phyloP scores from a whole-genome alignment of 2,329 filamentous ascomycete genomes.

The Ophiosphaerella narmari region DNA sequence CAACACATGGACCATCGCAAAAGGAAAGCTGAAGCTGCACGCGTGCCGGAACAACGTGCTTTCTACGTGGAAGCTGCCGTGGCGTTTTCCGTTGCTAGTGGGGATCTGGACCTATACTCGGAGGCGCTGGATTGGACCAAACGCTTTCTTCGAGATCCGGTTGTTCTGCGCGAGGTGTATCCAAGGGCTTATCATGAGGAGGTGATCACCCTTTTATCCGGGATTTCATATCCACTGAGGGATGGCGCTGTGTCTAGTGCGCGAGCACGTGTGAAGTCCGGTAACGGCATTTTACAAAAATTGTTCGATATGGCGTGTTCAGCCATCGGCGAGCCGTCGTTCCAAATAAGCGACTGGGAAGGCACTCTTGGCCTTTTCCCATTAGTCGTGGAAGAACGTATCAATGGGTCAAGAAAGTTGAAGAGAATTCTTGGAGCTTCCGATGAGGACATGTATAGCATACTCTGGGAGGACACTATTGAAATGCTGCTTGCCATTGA shows the following conservation, averaged over 20 bases:
- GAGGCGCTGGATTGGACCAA: slow-evolving; percentile 43
- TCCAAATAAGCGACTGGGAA: slow-evolving; percentile 30
- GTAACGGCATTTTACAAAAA: slow-evolving; percentile 32
- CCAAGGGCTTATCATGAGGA: neutral
- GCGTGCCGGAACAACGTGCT: slow-evolving; percentile 36
- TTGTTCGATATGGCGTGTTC: slow-evolving; percentile 37
- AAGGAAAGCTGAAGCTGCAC: slow-evolving; percentile 16
- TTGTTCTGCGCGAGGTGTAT: slow-evolving; percentile 6
- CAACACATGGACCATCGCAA: neutral
- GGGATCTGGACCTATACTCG: slow-evolving; percentile 34
- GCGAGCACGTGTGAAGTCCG: slow-evolving; percentile 21
- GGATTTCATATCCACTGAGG: slow-evolving; percentile 7
- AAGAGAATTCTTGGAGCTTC: slow-evolving; percentile 10
- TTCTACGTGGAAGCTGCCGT: slow-evolving; percentile 33
- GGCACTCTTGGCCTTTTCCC: slow-evolving; percentile 27
- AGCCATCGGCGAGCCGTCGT: slow-evolving; percentile 41
- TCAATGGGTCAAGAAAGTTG: slow-evolving; percentile 9
- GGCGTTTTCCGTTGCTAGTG: slow-evolving; percentile 38
- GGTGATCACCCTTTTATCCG: slow-evolving; percentile 17
- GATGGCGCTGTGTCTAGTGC: slow-evolving; percentile 7
- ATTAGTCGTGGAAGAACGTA: slow-evolving; percentile 17
- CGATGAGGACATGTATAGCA: slow-evolving; percentile 19
- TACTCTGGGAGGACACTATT: slow-evolving; percentile 29
- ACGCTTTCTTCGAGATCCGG: slow-evolving; percentile 45
- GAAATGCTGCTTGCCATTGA: slow-evolving; percentile 25